Evolutionary conservation across 2,329 filamentous ascomycete genomes (phyloP).

Genomic region (Thelonectria rubi): DNA sequence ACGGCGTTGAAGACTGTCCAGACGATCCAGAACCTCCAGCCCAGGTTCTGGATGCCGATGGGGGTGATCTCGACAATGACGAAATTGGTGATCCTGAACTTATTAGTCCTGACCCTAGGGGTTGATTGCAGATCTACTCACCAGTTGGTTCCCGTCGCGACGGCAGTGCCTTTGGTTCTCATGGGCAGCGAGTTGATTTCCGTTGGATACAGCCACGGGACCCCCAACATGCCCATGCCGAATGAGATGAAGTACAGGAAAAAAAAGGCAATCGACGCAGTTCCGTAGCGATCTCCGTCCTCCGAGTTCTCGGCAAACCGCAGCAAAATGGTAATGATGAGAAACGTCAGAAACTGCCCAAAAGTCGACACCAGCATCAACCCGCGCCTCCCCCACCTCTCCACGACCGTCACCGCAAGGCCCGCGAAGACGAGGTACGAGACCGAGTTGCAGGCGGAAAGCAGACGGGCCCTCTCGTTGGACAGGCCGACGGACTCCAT

Average conservation of each 20-base stretch:
- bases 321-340: conserved; percentile 30
- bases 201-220: conserved; percentile 46
- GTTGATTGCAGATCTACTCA: neutral
- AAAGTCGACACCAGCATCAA: conserved; percentile 30
- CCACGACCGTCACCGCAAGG: conserved; percentile 17
- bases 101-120: neutral
- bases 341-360: conserved; percentile 26
- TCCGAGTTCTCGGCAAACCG: conserved; percentile 14
- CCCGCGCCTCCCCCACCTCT: conserved; percentile 24
- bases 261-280: conserved; percentile 29
- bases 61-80: conserved; percentile 50
- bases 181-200: conserved; percentile 48
- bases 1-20: conserved; percentile 58
- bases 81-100: conserved; percentile 37
- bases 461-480: conserved; percentile 57
- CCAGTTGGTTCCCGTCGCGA: conserved; percentile 34
- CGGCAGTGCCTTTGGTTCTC: conserved; percentile 41
- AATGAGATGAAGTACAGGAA: conserved; percentile 34
- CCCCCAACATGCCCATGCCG: conserved; percentile 30
- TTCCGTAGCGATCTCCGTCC: neutral
- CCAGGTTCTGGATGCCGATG: conserved; percentile 52
- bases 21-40: conserved; percentile 63
- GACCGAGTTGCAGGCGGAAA: conserved; percentile 56
- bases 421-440: conserved; percentile 35
- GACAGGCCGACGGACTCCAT: conserved; percentile 60